Evolutionary conservation across 2,329 filamentous ascomycete species (phyloP).

Genomic region (Sarocladiaceae sp.): DNA sequence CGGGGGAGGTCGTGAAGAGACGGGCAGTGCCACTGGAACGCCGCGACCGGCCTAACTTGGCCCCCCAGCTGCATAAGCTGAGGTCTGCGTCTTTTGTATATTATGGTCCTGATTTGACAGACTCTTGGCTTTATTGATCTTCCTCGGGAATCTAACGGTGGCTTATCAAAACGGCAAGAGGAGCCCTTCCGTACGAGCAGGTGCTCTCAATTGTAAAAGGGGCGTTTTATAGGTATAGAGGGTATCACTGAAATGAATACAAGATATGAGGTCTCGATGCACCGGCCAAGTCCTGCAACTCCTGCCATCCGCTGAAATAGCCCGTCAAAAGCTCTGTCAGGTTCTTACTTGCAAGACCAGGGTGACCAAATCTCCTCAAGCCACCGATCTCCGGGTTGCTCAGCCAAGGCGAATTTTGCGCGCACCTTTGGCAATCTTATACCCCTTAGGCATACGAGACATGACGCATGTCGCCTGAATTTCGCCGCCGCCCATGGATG

Average conservation of each 20-base stretch:
- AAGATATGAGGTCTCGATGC: no score
- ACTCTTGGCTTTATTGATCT: no score
- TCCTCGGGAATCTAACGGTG: no score
- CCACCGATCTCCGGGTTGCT: constrained; percentile 12
- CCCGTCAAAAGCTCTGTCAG: no score
- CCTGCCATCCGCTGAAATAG: no score
- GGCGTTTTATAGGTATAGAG: constrained; percentile 18
- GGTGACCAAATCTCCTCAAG: no score
- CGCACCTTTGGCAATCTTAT: constrained; percentile 48
- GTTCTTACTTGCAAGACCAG: no score
- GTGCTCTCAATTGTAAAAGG: no score
- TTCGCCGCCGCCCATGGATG: constrained; percentile 80
- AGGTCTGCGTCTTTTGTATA: background rate
- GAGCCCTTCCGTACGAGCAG: no score
- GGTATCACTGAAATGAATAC: constrained; percentile 21
- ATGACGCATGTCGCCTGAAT: constrained; percentile 73
- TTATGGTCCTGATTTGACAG: background rate
- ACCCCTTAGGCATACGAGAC: constrained; percentile 61
- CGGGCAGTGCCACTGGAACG: constrained; percentile 54
- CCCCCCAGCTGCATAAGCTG: no score
- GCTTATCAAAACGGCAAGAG: no score
- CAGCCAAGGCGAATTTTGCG: constrained; percentile 37
- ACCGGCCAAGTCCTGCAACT: no score
- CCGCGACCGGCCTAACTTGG: constrained; percentile 33
- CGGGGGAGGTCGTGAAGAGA: constrained; percentile 46